Evolutionary conservation across 106 monocot genomes (phyloP), one percentile per base, ranked within the genome.

Genomic region (Hemerocallis citrina): DNA sequence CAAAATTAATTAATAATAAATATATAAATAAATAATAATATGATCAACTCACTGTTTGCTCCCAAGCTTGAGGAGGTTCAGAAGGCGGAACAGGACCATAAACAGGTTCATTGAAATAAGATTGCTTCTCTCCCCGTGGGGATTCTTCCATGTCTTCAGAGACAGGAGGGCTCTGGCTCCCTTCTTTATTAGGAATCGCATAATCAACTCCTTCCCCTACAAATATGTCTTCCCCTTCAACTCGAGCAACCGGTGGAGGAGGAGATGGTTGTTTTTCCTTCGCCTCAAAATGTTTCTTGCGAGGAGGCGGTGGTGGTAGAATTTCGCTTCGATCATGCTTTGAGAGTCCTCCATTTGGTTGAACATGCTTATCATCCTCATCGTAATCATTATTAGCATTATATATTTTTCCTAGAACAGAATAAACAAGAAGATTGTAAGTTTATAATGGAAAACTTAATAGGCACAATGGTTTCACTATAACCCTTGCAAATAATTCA

Each of bases 51-150:
- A 96, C 96, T 15, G 68, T 45, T 69, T 81, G 76, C 36, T 76
- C 71, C 96, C 96, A 96, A 62, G 76, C 45, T 55, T 81, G 83
- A 73, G 82, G 60, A 66, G 87, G 32, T 60, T 87, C 89, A 35
- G 86, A 66, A 72, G 94, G 94, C 28, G 89, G 94, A 23, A 86
- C 72, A 62, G 96, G 96, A 30, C 96, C 96, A 81, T 90, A 96
- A 55, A 88, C 76, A 62, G 86, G 96, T 69, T 91, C 96, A 27
- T 61, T 75, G 68, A 96, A 84, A 81, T 87, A 96, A 47, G 84
- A 68, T 49, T 68, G 81, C 60, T 64, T 71, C 39, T 96, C 87
- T 33, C 59, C 79, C 62, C 70, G 74, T 20, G 58, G 75, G 41
- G 91, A 90, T 40, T 84, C 91, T 57, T 87, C 84, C 59, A 84